Evolutionary conservation across 1,284 basidiomycete genomes (phyloP), one percentile per base, ranked within the genome.

Genomic region (Leccinum fallax): DNA sequence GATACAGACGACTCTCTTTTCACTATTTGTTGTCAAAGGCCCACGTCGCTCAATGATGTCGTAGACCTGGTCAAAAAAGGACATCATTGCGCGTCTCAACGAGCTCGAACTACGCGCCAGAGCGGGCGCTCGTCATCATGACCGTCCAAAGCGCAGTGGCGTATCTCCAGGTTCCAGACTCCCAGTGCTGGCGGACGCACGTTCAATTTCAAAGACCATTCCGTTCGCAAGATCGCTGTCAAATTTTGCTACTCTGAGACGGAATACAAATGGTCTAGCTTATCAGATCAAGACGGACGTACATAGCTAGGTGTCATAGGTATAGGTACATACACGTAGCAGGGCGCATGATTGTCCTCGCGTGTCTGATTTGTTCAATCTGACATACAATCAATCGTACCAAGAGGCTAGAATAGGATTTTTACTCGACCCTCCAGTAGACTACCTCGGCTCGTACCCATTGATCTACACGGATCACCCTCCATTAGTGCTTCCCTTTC

Each of bases 241-340:
- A 91, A 94, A 67, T 94, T 98, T 71, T 89, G 89, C 67, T 99
- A 98, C 74, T 88, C 94, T 57, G 97, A 97, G 21, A 21, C 21
- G 82, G 89, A 92, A 32, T 98, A 97, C 71, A 89, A 74, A 74
- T 51, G 97, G 97, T 8, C 83, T 99, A 46, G 94, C 95, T 1
- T 88, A 86, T 69, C 95, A 97, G 73, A 77, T 82, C 53, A 86
- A 40, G 16, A 40, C 16, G 7, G 38, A 40, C 38, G 8, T 40
- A 40, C 38, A n/a, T n/a, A 38, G 15, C 7, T 13, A 34, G 5
- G 11, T 11, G 34, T 34, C 34, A 34, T 15, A 36, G 34, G 13
- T 15, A 36, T 36, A 36, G 5, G 34, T 36, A 15, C 34, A 36
- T 36, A 15, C 13, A 15, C 38, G 13, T 40, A 40, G 38, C 38